phyloP scores from a whole-genome alignment of 495 filamentous ascomycete genomes.

The Penicillium waksmanii region DNA sequence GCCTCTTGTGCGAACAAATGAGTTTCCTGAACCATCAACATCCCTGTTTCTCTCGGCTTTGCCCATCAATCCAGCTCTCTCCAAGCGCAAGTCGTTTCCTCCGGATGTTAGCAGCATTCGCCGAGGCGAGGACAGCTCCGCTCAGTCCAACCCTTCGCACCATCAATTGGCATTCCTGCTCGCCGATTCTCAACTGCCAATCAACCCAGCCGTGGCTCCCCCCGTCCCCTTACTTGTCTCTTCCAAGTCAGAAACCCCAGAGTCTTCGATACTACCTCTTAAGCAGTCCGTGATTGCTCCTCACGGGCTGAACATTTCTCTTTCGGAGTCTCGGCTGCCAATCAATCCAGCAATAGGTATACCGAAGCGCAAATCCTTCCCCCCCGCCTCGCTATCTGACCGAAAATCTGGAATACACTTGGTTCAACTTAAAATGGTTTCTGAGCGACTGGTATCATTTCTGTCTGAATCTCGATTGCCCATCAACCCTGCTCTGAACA shows the following conservation, averaged over 20 bases:
- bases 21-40: constrained; percentile 2
- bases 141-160: background rate
- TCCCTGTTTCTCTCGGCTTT: constrained; percentile 26
- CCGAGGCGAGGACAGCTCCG: background rate
- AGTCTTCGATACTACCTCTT: background rate
- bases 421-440: background rate
- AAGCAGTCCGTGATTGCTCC: background rate
- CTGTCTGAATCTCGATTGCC: constrained; percentile 18
- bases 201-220: constrained; percentile 8
- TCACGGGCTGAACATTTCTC: background rate
- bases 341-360: constrained; percentile 36
- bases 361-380: constrained; percentile 3
- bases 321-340: constrained; percentile 13
- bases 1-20: background rate
- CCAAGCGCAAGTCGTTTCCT: constrained; percentile 12
- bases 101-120: constrained; percentile 1
- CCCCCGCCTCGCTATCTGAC: background rate
- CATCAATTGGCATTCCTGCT: background rate
- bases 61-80: constrained; percentile 26
- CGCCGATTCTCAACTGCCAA: constrained; percentile 7
- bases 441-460: constrained; percentile 3
- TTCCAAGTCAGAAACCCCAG: background rate
- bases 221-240: background rate
- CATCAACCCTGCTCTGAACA: constrained; percentile 35
- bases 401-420: constrained; percentile 12